Conservation (phyloP, 2,329 filamentous ascomycete species). For the Metarhizium album region DNA sequence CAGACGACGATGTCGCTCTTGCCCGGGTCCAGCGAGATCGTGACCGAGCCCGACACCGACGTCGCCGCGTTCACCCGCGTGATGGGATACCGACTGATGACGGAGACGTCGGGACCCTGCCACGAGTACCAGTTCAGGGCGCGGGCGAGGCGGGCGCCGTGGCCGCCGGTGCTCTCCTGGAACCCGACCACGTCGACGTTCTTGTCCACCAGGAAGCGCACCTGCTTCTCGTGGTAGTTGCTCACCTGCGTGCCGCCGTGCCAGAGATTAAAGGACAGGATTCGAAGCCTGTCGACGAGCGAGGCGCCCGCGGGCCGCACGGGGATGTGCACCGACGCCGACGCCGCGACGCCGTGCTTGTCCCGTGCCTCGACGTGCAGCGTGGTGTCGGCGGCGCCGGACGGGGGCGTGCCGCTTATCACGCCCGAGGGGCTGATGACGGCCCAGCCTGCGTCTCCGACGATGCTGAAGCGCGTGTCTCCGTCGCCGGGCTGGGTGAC, state of each 20-base stretch:
- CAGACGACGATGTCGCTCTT: slow-evolving; percentile 20
- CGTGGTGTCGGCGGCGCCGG: slow-evolving; percentile 7
- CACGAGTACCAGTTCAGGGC: slow-evolving; percentile 27
- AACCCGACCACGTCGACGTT: slow-evolving; percentile 26
- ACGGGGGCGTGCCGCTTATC: slow-evolving; percentile 21
- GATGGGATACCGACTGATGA: slow-evolving; percentile 28
- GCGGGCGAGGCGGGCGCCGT: slow-evolving; percentile 21
- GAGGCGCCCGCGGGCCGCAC: slow-evolving; percentile 13
- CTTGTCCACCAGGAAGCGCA: slow-evolving; percentile 20
- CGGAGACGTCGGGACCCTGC: slow-evolving; percentile 20
- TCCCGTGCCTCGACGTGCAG: slow-evolving; percentile 14
- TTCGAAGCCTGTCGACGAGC: slow-evolving; percentile 20
- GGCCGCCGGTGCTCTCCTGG: slow-evolving; percentile 22
- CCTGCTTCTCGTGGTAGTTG: slow-evolving; percentile 27
- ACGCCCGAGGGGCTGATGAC: slow-evolving; percentile 17
- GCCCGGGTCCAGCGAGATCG: slow-evolving; percentile 22
- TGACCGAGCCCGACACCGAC: slow-evolving; percentile 19
- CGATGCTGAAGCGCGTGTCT: slow-evolving; percentile 14
- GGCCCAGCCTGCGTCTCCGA: slow-evolving; percentile 18
- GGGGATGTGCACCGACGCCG: slow-evolving; percentile 18
- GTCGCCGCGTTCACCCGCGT: slow-evolving; percentile 14
- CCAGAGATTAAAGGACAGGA: slow-evolving; percentile 28
- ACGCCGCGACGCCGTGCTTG: slow-evolving; percentile 11
- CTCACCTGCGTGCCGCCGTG: slow-evolving; percentile 23
- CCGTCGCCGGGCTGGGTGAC: slow-evolving; percentile 12